These are phyloP conservation scores for Penicillium taxi DNA, from an alignment of 495 filamentous ascomycete species.

Conservation along the genomic window DNA sequence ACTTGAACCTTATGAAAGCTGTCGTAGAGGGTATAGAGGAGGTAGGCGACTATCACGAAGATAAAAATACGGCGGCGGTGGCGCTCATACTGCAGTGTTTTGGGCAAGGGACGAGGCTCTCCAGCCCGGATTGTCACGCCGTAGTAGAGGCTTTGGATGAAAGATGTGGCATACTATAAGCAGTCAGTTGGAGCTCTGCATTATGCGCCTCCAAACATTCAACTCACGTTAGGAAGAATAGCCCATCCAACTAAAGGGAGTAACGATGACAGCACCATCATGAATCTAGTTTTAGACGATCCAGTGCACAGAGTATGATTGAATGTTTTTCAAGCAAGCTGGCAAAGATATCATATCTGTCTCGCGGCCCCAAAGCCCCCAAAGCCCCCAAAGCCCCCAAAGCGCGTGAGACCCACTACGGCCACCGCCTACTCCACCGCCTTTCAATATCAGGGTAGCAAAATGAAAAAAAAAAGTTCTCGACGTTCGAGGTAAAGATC, in stretches of 20 bases:
- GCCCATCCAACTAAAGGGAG: conserved; percentile 75
- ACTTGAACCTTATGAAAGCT: conserved; percentile 70
- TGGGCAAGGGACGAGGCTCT: conserved; percentile 69
- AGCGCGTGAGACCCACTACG: conserved; percentile 2
- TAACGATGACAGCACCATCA: conserved; percentile 35
- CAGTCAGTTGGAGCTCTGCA: conserved; percentile 3
- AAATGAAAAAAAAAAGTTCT: conserved; percentile 33
- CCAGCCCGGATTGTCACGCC: conserved; percentile 85
- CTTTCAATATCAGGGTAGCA: conserved; percentile 18
- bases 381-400: too few relatives aligned
- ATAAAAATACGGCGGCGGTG: conserved; percentile 79
- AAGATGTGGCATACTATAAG: conserved; percentile 66
- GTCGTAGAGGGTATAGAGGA: conserved; percentile 91
- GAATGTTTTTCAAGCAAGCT: background rate
- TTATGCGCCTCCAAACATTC: background rate
- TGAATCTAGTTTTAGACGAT: background rate
- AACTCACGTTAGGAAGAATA: conserved; percentile 65
- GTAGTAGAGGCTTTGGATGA: conserved; percentile 78
- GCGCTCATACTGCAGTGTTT: conserved; percentile 55
- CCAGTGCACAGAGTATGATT: too few relatives aligned
- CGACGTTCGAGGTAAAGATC: conserved; percentile 10
- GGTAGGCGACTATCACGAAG: conserved; percentile 70
- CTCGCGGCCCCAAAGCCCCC: too few relatives aligned
- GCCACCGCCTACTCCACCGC: conserved; percentile 31
- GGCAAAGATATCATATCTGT: too few relatives aligned